Conservation (phyloP, 2,329 filamentous ascomycete genomes). For the Fusarium sp. region DNA sequence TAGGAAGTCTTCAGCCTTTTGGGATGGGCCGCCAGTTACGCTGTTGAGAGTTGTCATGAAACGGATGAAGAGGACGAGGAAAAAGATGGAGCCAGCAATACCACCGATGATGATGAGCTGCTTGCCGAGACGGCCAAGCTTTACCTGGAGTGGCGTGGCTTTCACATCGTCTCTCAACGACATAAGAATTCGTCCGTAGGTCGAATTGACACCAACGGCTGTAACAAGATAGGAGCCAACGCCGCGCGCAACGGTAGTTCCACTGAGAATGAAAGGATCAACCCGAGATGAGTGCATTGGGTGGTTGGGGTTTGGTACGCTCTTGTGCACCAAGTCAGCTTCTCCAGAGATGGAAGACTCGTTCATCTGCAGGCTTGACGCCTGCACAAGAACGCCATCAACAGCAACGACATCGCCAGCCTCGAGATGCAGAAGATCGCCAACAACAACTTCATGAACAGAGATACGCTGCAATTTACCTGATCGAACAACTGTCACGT, state of each 20-base stretch:
- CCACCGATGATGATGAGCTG: conserved; percentile 69
- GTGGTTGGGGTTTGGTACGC: conserved; percentile 67
- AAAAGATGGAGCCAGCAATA: conserved; percentile 57
- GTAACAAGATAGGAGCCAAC: conserved; percentile 82
- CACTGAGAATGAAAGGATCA: conserved; percentile 85
- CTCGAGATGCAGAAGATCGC: conserved; percentile 79
- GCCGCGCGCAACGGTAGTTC: conserved; percentile 81
- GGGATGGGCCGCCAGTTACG: conserved; percentile 57
- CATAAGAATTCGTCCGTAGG: conserved; percentile 82
- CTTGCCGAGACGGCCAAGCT: conserved; percentile 81
- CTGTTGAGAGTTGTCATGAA: conserved; percentile 52
- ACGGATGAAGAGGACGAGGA: conserved; percentile 57
- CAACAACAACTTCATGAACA: conserved; percentile 77
- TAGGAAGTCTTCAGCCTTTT: conserved; percentile 69
- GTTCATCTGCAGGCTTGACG: conserved; percentile 69
- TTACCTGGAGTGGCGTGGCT: conserved; percentile 81
- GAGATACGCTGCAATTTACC: conserved; percentile 77
- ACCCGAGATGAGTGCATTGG: conserved; percentile 61
- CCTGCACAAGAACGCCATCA: conserved; percentile 75
- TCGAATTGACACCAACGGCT: conserved; percentile 78
- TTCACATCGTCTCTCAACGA: conserved; percentile 81
- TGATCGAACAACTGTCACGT: conserved; percentile 81
- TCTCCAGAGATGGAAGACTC: conserved; percentile 83
- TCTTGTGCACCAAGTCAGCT: conserved; percentile 78
- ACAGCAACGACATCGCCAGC: conserved; percentile 78